phyloP scores from a whole-genome alignment of 2,329 filamentous ascomycete genomes.

The Microdochium bolleyi region DNA sequence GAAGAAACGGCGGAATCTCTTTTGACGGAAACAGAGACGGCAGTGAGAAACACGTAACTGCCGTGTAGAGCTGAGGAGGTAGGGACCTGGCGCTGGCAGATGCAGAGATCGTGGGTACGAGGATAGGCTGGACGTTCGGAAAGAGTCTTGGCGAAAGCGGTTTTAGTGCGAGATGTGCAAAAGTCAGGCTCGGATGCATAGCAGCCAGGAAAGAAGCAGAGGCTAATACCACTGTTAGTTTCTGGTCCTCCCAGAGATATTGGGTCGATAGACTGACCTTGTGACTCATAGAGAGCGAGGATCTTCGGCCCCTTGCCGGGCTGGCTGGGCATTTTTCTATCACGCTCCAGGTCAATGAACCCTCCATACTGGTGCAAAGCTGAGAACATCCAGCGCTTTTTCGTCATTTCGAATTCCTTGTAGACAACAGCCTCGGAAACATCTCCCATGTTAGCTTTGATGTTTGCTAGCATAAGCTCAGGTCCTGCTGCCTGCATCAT shows the following conservation, averaged over 20 bases:
- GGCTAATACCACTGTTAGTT: conserved; percentile 27
- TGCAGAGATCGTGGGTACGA: conserved; percentile 19
- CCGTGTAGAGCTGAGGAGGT: conserved; percentile 33
- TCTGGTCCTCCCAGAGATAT: conserved; percentile 11
- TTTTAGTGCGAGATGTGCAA: conserved; percentile 37
- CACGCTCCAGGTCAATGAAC: conserved; percentile 16
- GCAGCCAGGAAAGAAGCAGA: conserved; percentile 42
- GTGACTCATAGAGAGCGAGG: conserved; percentile 42
- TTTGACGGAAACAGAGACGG: conserved; percentile 47
- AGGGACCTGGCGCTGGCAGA: conserved; percentile 25
- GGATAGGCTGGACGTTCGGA: conserved; percentile 23
- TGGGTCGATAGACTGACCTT: conserved; percentile 26
- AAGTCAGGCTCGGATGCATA: conserved; percentile 25
- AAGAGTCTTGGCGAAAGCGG: conserved; percentile 32
- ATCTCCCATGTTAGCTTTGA: conserved; percentile 42
- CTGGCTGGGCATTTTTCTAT: not conserved
- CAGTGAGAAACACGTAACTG: conserved; percentile 45
- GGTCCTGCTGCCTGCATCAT: conserved; percentile 46
- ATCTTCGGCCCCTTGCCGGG: conserved; percentile 15
- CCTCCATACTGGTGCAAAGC: conserved; percentile 39
- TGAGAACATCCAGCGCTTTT: conserved; percentile 55
- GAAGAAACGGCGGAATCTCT: conserved; percentile 48
- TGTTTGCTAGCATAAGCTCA: conserved; percentile 42
- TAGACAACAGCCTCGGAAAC: conserved; percentile 37
- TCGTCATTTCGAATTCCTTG: conserved; percentile 43